phyloP scores from a whole-genome alignment of 2,329 filamentous ascomycete genomes.

The Ceratocystiopsis brevicomis region DNA sequence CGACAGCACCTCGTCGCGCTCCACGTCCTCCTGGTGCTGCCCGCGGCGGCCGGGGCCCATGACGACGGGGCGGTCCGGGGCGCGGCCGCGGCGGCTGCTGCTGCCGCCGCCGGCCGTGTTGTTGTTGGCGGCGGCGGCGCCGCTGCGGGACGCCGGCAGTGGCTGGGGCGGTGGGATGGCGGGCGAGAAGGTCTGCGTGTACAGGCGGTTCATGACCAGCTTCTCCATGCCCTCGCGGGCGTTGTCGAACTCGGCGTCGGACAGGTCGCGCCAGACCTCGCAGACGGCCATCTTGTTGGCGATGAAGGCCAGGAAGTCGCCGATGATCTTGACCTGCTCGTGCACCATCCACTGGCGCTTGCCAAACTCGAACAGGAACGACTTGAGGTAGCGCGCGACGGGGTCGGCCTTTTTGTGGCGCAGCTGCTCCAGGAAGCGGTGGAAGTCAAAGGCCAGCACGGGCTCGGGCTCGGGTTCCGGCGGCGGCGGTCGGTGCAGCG shows the following conservation, averaged over 20 bases:
- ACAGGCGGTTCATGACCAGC: constrained; percentile 93
- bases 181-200: constrained; percentile 89
- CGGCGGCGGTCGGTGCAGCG: constrained; percentile 44
- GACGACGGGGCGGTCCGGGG: too few relatives aligned
- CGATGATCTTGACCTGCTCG: constrained; percentile 96
- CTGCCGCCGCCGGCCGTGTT: constrained; percentile 38
- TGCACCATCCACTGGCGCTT: constrained; percentile 99
- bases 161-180: constrained; percentile 70
- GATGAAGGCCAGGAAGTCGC: constrained; percentile 91
- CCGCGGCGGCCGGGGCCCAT: constrained; percentile 72
- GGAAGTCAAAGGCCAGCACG: constrained; percentile 84
- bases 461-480: constrained; percentile 66
- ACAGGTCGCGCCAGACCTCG: constrained; percentile 90
- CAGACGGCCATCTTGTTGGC: constrained; percentile 96
- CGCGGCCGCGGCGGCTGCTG: constrained; percentile 37
- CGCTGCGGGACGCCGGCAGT: constrained; percentile 42
- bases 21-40: constrained; percentile 95
- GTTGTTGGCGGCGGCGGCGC: constrained; percentile 35
- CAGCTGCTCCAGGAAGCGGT: constrained; percentile 87
- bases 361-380: constrained; percentile 82
- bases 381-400: constrained; percentile 85
- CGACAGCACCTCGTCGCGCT: constrained; percentile 83
- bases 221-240: constrained; percentile 98
- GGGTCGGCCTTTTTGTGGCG: constrained; percentile 96
- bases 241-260: constrained; percentile 95